phyloP scores from a whole-genome alignment of 345 rosid genomes.

The Pugionium dolabratum region DNA sequence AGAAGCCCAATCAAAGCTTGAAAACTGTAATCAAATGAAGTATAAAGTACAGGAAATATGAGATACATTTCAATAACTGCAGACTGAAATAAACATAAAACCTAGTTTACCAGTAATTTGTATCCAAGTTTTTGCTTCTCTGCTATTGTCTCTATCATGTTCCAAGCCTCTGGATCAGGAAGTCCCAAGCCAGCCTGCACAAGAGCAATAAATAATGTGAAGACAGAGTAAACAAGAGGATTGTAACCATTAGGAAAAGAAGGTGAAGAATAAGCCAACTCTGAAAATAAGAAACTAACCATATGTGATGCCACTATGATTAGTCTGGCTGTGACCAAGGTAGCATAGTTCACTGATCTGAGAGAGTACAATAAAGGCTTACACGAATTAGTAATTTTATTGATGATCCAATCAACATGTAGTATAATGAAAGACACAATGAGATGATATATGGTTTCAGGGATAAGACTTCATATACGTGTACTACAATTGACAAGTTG shows the following conservation, averaged over 20 bases:
- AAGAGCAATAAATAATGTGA: conserved; percentile 16
- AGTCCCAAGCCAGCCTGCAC: conserved; percentile 88
- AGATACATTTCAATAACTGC: conserved; percentile 8
- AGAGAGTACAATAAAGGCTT: conserved; percentile 14
- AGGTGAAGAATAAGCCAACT: conserved; percentile 29
- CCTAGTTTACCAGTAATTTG: conserved; percentile 73
- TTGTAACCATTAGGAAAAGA: conserved; percentile 22
- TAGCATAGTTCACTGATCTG: conserved; percentile 85
- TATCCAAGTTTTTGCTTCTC: conserved; percentile 84
- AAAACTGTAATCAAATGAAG: neutral
- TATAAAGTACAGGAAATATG: neutral
- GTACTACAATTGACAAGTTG: conserved; percentile 16
- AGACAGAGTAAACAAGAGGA: conserved; percentile 16
- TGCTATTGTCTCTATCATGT: conserved; percentile 88
- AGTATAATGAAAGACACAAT: conserved; percentile 2
- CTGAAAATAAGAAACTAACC: conserved; percentile 44
- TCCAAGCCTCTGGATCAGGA: conserved; percentile 88
- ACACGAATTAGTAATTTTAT: conserved; percentile 21
- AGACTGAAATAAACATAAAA: conserved; percentile 24
- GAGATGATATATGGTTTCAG: conserved; percentile 19
- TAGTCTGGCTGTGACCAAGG: conserved; percentile 78
- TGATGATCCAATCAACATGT: conserved; percentile 9
- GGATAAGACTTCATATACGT: conserved; percentile 2
- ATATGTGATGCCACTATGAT: conserved; percentile 87
- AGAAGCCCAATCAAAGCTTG: conserved; percentile 22